Percentiles rank a stretch among this genome's conserved stretches.
Conservation (phyloP, 495 filamentous ascomycete genomes). For the Parmelia sp. region DNA sequence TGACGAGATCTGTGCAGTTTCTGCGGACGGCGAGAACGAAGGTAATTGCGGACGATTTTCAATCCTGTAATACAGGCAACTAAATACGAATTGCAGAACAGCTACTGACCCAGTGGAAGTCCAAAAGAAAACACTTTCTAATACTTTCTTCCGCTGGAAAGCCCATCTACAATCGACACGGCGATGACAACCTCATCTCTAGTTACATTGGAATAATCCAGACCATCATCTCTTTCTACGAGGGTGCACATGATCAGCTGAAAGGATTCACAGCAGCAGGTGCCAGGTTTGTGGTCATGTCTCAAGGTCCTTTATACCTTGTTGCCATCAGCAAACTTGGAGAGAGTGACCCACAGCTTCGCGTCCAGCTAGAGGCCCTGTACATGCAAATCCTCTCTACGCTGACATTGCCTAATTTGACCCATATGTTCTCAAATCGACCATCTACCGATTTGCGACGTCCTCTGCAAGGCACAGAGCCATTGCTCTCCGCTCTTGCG, state of each 20-base stretch:
- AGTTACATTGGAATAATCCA: conserved; percentile 94
- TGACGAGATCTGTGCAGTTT: conserved; percentile 62
- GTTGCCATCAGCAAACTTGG: conserved; percentile 85
- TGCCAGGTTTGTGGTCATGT: conserved; percentile 74
- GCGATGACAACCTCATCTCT: conserved; percentile 80
- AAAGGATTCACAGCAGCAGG: conserved; percentile 77
- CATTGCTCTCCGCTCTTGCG: conserved; percentile 80
- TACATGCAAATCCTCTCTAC: conserved; percentile 99
- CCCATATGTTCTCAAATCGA: conserved; percentile 79
- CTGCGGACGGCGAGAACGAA: conserved; percentile 58
- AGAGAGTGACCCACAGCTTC: conserved; percentile 84
- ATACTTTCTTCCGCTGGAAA: conserved; percentile 97
- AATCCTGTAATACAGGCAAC: conserved; percentile 1
- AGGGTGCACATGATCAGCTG: conserved; percentile 67
- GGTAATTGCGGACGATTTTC: conserved; percentile 37
- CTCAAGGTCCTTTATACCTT: conserved; percentile 80
- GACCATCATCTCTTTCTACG: conserved; percentile 95
- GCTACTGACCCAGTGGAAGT: conserved; percentile 67
- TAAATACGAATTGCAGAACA: conserved; percentile 42
- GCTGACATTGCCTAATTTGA: conserved; percentile 82
- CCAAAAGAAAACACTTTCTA: conserved; percentile 91
- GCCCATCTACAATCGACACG: conserved; percentile 92
- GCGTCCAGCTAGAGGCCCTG: conserved; percentile 81
- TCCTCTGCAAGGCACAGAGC: conserved; percentile 90
- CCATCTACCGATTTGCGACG: conserved; percentile 86